phyloP scores from a whole-genome alignment of 2,329 filamentous ascomycete genomes.

The Alternaria incomplexa region DNA sequence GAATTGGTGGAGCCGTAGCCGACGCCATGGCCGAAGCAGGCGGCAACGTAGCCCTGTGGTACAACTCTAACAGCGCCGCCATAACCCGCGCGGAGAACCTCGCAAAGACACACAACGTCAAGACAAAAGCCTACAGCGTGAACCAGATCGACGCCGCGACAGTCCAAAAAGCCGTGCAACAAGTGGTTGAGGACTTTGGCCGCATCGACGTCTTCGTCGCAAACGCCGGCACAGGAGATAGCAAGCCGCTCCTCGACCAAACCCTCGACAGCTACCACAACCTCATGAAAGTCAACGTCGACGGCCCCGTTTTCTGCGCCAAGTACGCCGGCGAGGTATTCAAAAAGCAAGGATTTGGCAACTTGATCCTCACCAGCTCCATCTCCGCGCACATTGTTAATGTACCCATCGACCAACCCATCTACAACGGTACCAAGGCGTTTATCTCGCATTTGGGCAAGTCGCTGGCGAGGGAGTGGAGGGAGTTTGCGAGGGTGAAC shows the following conservation, averaged over 20 bases:
- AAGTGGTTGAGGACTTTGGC: constrained; percentile 72
- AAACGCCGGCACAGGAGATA: constrained; percentile 67
- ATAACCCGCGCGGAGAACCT: constrained; percentile 66
- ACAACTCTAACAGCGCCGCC: constrained; percentile 57
- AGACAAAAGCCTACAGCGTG: constrained; percentile 69
- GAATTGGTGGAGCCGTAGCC: constrained; percentile 59
- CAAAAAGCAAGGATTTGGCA: constrained; percentile 57
- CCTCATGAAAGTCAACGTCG: constrained; percentile 72
- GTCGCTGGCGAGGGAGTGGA: constrained; percentile 70
- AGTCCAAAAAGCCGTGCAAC: constrained; percentile 62
- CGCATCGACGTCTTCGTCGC: constrained; percentile 69
- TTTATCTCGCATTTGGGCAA: constrained; percentile 67
- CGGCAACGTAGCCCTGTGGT: constrained; percentile 55
- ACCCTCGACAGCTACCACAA: constrained; percentile 69
- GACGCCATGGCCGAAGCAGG: constrained; percentile 50
- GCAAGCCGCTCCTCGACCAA: constrained; percentile 62
- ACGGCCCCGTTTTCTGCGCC: constrained; percentile 58
- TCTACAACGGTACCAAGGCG: constrained; percentile 60
- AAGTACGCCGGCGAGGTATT: constrained; percentile 52
- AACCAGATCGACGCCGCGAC: constrained; percentile 60
- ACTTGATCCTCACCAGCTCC: constrained; percentile 67
- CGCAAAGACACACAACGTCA: constrained; percentile 62
- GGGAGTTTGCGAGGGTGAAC: constrained; percentile 70
- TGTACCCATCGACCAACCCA: constrained; percentile 70
- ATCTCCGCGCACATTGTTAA: constrained; percentile 83